Base-by-base conservation (phyloP, 225 moss, liverwort and hornwort species). In the Antitrichia curtipendula region DNA sequence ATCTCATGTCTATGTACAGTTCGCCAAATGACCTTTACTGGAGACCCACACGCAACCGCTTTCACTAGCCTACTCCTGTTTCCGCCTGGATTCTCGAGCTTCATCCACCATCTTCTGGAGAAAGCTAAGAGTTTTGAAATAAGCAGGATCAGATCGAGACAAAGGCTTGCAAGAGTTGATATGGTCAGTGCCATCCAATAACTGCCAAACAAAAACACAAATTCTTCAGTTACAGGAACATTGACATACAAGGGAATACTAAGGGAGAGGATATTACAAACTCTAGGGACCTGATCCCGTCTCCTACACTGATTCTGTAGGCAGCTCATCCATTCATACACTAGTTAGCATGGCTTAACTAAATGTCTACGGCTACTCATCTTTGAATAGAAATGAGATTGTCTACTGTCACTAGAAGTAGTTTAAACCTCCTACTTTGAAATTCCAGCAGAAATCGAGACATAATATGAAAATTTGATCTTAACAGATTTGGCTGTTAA, bases 131-230 rank as follows among this genome's bases (percentile, higher is more conserved):
- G 96, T 96, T 92, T 94, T 97, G 72, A 94, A 93, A 73, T 99
- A 99, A 65, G 96, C 99, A 80, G 97, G 96, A 88, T 99, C 99
- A 56, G 94, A 88, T 52, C 94, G 94, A 93, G 74, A 75, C 84
- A 99, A 82, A 62, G 99, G 99, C 85, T 99, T 99, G 86, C 99
- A 99, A 49, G 99, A 99, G 88, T 99, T 99, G 74, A 99, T 95
- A 84, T 99, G 99, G 82, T 99, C 99, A 82, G 96, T 99, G 76
- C 99, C 99, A 75, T 95, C 96, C 88, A 99, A 75, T 85, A 94
- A 92, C 98, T 98, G 95, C 74, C 83, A 86, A 84, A 87, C 63
- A 84, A 52, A 71, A 71, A 53, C 76, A 86, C 36, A 82, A 66
- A 50, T 54, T 84, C 56, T 61, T 88, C 83, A 88, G 80, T 65